These are phyloP conservation scores for Fusarium coffeatum DNA, from an alignment of 2,329 filamentous ascomycete genomes.

Conservation along the genomic window DNA sequence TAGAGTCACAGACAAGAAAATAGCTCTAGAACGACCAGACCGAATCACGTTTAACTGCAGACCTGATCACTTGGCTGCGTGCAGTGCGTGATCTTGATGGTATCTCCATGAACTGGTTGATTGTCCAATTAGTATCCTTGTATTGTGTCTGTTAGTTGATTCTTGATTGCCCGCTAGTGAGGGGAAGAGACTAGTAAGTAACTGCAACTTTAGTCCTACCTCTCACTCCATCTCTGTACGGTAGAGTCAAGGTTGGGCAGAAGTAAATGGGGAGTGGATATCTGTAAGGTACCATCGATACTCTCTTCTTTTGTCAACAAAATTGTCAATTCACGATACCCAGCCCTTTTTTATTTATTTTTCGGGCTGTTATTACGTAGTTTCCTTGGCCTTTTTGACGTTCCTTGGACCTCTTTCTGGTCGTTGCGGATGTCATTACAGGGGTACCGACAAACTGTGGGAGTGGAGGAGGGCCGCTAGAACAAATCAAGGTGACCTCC, in stretches of 20 bases:
- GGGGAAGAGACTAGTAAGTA: not conserved
- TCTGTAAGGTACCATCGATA: not conserved
- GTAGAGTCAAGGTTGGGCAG: not conserved
- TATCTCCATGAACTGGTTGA: conserved; percentile 20
- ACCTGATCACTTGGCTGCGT: conserved; percentile 33
- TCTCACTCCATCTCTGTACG: not conserved
- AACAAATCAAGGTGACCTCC: not conserved
- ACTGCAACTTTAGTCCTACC: not conserved
- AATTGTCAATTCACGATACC: not conserved
- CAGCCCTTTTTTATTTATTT: not conserved
- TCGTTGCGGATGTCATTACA: conserved; percentile 4
- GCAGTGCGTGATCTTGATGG: conserved; percentile 31
- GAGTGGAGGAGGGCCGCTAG: not conserved
- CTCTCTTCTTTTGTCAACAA: not conserved
- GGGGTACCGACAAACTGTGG: not conserved
- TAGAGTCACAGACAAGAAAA: not conserved
- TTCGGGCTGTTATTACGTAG: not conserved
- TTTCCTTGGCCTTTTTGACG: not conserved
- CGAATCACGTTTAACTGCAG: conserved; percentile 34
- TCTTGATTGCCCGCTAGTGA: conserved; percentile 17
- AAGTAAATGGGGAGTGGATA: not conserved
- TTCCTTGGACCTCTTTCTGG: conserved; percentile 6
- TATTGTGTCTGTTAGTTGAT: not conserved
- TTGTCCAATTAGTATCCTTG: conserved; percentile 15
- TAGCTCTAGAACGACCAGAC: conserved; percentile 18